Base-by-base conservation (phyloP, 768 basidiomycete genomes). In the Tylopilus vinaceipallidus region DNA sequence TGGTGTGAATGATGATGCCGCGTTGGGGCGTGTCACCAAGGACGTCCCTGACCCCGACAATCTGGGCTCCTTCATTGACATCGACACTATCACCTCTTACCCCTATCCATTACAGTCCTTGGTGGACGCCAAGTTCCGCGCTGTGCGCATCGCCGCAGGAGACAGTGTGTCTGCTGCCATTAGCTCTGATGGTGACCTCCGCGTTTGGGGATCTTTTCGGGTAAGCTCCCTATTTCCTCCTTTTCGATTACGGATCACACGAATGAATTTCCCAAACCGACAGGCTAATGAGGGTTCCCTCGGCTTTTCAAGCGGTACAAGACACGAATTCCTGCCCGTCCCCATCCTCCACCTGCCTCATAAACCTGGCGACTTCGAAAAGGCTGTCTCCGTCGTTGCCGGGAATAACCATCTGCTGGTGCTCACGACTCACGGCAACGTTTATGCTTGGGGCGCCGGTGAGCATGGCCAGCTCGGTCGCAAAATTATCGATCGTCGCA, bases 391-490 rank as follows among this genome's bases (percentile, higher is more conserved):
- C 14, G 79, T 94, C 46, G 88, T 81, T 4, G 83, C 87, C 26
- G 95, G 95, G 19, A 80, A 81, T 65, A 94, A 98, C 60, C 95
- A 98, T 65, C 76, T 97, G 22, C 72, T 98, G 47, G 88, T 93
- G 11, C 75, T 98, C 32, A 95, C 93, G 4, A 88, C 86, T 0
- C 86, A 88, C 47, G 95, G 95, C 9, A 81, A 83, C 58, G 81
- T 98, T 46, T 91, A 88, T 61, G 83, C 90, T 5, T 91, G 91
- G 82, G 95, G 95, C 10, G 88, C 89, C 34, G 91, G 91, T 41
- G 90, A 95, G 64, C 86, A 94, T 61, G 82, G 85, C 43, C 93
- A 95, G 58, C 83, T 98, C 27, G 95, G 95, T 39, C 84, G 95
- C 48, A 89, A 88, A 63, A 87, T 95, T 47, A 74, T 94, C 41